Evolutionary conservation across 2,329 filamentous ascomycete genomes (phyloP).

Genomic region (Penicillium verrucosum): DNA sequence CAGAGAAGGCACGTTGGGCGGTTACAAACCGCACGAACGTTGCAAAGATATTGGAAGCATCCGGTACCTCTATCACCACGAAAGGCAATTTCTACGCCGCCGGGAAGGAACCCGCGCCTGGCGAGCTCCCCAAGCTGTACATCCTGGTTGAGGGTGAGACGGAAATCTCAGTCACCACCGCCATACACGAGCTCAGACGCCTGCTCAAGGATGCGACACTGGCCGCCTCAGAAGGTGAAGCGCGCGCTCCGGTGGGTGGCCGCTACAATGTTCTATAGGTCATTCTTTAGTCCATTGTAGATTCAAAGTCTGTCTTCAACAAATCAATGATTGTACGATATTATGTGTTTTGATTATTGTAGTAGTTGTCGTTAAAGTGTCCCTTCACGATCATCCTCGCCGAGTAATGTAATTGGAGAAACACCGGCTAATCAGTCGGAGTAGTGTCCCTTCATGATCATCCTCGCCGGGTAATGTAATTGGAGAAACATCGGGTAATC

Average conservation of each 20-base stretch:
- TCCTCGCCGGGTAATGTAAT: background rate
- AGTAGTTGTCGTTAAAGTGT: background rate
- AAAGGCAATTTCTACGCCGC: conserved; percentile 87
- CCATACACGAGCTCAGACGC: conserved; percentile 84
- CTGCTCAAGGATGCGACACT: conserved; percentile 86
- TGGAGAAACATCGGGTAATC: background rate
- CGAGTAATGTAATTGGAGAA: background rate
- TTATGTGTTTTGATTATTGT: background rate
- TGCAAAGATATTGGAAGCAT: conserved; percentile 92
- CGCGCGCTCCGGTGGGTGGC: conserved; percentile 71
- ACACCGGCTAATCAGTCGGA: no score
- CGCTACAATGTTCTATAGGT: conserved; percentile 77
- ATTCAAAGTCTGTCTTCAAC: background rate
- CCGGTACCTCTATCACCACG: conserved; percentile 92
- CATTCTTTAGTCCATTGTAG: conserved; percentile 55
- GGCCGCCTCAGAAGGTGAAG: conserved; percentile 82
- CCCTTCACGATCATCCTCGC: no score
- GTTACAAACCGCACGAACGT: conserved; percentile 98
- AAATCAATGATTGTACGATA: conserved; percentile 7
- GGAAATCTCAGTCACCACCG: conserved; percentile 83
- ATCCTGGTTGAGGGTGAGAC: conserved; percentile 98
- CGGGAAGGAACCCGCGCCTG: conserved; percentile 73
- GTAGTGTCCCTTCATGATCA: background rate
- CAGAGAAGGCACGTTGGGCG: conserved; percentile 91
- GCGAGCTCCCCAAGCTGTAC: conserved; percentile 87